These are phyloP conservation scores for Blastocystis sp. DNA, from an alignment of 352 stramenopile species.

Conservation along the genomic window DNA sequence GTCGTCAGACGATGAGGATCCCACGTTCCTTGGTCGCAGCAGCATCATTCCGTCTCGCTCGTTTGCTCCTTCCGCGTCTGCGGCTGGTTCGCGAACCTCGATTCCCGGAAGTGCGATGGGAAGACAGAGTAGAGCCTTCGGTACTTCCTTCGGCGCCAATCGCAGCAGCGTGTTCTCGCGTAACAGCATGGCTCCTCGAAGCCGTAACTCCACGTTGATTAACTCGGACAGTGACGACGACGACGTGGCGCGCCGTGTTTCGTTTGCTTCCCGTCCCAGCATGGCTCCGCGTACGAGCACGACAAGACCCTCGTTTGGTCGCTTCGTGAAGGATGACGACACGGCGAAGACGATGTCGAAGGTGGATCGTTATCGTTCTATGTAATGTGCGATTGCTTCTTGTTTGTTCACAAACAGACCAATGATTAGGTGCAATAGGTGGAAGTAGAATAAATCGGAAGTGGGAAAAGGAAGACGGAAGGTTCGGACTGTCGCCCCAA, in stretches of 20 bases:
- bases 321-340: constrained; percentile 20
- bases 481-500: too few relatives aligned
- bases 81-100: not conserved
- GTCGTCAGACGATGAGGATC: not conserved
- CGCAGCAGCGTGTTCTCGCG: constrained; percentile 3
- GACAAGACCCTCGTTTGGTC: not conserved
- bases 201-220: constrained; percentile 1
- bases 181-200: not conserved
- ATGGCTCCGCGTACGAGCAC: not conserved
- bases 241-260: not conserved
- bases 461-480: too few relatives aligned
- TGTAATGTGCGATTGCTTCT: constrained; percentile 7
- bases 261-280: not conserved
- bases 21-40: not conserved
- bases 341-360: not conserved
- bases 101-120: not conserved
- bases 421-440: too few relatives aligned
- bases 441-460: too few relatives aligned
- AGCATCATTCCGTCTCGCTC: not conserved
- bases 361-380: not conserved
- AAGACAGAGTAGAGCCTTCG: not conserved
- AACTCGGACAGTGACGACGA: constrained; percentile 36
- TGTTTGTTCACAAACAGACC: too few relatives aligned
- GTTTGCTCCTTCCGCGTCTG: not conserved
- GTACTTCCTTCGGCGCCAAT: not conserved